Evolutionary conservation across 148 eudicot species (phyloP), one percentile per base, ranked within the genome.

Genomic region (Chenopodium quinoa): DNA sequence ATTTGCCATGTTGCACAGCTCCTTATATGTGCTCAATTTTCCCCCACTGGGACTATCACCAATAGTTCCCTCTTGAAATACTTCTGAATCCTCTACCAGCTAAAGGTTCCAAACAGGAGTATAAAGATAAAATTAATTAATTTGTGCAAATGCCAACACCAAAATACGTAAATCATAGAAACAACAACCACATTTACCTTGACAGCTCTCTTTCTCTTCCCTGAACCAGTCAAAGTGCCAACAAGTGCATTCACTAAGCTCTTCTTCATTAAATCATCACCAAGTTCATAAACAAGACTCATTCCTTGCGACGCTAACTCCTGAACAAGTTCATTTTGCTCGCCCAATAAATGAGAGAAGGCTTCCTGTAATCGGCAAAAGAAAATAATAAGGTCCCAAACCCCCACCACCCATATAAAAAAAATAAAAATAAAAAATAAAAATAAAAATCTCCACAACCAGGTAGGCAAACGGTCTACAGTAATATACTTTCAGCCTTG

Each of bases 221-320:
- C 99, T 46, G 99, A 88, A 82, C 99, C 99, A 86, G 99, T 93
- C 82, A 95, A 84, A 34, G 97, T 95, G 71, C 97, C 92, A 67
- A 95, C 99, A 78, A 95, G 94, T 79, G 94, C 94, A 91, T 89
- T 92, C 81, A 95, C 97, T 83, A 95, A 81, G 86, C 82, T 92
- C 86, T 92, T 91, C 89, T 93, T 93, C 97, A 89, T 95, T 22
- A 87, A 79, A 76, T 85, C 88, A 86, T 95, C 97, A 78, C 99
- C 99, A 71, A 92, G 91, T 80, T 95, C 99, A 87, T 95, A 95
- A 19, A 95, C 97, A 87, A 95, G 88, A 90, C 99, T 95, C 84
- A 95, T 92, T 67, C 99, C 99, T 85, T 95, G 99, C 58, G 97
- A 95, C 73, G 99, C 99, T 87, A 95, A 79, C 86, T 95, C 99